Evolutionary conservation across 1,284 basidiomycete species (phyloP).

Genomic region (Fomitopsis pinicola): DNA sequence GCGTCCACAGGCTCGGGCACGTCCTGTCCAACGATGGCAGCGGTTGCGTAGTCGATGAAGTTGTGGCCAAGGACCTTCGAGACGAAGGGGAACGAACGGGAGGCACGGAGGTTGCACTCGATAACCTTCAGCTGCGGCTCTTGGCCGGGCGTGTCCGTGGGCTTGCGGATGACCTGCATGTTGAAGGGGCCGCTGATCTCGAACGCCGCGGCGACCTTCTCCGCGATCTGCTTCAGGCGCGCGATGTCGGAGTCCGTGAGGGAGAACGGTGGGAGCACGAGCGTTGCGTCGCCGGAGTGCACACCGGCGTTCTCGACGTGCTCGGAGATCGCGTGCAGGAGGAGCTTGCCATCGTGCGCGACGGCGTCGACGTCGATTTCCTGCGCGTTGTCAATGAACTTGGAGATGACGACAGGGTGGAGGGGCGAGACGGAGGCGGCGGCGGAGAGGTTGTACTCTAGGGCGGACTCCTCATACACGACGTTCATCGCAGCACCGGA

Average conservation of each 20-base stretch:
- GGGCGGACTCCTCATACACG: slow-evolving; percentile 85
- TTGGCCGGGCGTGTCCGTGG: slow-evolving; percentile 46
- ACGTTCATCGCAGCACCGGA: slow-evolving; percentile 99
- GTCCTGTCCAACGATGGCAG: slow-evolving; percentile 86
- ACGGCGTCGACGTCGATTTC: slow-evolving; percentile 99
- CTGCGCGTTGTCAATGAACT: slow-evolving; percentile 97
- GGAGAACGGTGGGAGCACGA: slow-evolving; percentile 96
- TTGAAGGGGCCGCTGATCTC: slow-evolving; percentile 98
- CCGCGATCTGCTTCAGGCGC: slow-evolving; percentile 89
- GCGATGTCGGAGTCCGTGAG: slow-evolving; percentile 74
- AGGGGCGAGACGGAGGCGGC: slow-evolving; percentile 95
- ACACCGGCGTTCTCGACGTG: slow-evolving; percentile 99
- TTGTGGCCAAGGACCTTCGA: slow-evolving; percentile 97
- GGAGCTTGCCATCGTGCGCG: slow-evolving; percentile 89
- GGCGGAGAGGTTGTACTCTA: slow-evolving; percentile 91
- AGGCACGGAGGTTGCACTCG: slow-evolving; percentile 97
- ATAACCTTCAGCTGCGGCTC: slow-evolving; percentile 91
- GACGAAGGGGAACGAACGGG: slow-evolving; percentile 98
- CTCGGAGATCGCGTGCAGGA: slow-evolving; percentile 95
- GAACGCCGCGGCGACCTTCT: slow-evolving; percentile 94
- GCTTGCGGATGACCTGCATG: slow-evolving; percentile 98
- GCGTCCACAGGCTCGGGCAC: slow-evolving; percentile 93
- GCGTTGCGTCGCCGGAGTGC: slow-evolving; percentile 97
- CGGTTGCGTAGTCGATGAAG: slow-evolving; percentile 94
- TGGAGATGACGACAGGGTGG: slow-evolving; percentile 97